phyloP scores from a whole-genome alignment of 768 basidiomycete species.

The Kwoniella shandongensis region DNA sequence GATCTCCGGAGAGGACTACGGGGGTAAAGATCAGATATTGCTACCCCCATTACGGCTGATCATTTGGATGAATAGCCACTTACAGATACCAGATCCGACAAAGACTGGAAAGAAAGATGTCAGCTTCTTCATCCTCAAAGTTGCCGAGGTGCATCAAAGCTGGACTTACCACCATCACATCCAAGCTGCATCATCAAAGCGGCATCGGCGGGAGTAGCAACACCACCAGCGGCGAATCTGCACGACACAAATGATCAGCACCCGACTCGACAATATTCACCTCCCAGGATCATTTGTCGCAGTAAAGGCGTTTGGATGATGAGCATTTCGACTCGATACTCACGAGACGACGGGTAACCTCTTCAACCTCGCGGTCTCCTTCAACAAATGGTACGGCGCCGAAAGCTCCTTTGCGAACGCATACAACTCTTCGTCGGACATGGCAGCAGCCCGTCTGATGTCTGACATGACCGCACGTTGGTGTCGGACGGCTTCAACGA shows the following conservation, averaged over 20 bases:
- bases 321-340: conserved; percentile 12
- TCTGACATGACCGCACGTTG: conserved; percentile 77
- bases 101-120: conserved; percentile 64
- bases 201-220: conserved; percentile 94
- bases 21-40: conserved; percentile 3
- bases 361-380: conserved; percentile 92
- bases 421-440: conserved; percentile 95
- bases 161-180: conserved; percentile 80
- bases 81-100: conserved; percentile 96
- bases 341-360: conserved; percentile 78
- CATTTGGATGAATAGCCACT: conserved; percentile 60
- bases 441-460: conserved; percentile 78
- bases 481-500: conserved; percentile 78
- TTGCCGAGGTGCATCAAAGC: not conserved
- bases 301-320: conserved; percentile 1
- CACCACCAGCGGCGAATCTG: conserved; percentile 85
- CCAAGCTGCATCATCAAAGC: conserved; percentile 99
- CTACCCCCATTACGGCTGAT: not conserved
- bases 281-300: too few species aligned
- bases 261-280: not conserved
- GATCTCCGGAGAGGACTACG: conserved; percentile 73
- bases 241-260: too few species aligned
- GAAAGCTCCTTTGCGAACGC: conserved; percentile 71
- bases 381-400: conserved; percentile 91
- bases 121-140: conserved; percentile 12